Percentiles rank a stretch among this genome's conserved stretches.
Evolutionary conservation across 208 protist genomes (phyloP).

Genomic region (Acanthamoeba quina): DNA sequence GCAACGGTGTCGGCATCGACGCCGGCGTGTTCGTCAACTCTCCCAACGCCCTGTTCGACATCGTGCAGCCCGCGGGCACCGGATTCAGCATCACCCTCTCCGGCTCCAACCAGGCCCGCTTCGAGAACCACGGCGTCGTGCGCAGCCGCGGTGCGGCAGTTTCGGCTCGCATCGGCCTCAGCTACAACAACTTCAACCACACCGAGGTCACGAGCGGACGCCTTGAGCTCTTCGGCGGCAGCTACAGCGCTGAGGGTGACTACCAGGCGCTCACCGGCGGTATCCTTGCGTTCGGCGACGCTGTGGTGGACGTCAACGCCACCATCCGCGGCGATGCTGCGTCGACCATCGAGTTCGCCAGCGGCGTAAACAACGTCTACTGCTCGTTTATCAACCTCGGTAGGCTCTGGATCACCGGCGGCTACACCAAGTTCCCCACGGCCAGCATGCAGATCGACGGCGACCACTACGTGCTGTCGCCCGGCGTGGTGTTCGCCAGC

Average conservation of each 20-base stretch:
- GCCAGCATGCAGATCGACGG: conserved; percentile 20
- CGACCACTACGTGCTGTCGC: conserved; percentile 50
- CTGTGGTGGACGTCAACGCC: conserved; percentile 27
- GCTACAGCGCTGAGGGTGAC: conserved; percentile 53
- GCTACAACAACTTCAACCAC: conserved; percentile 52
- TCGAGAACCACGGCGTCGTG: conserved; percentile 25
- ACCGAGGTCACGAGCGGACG: conserved; percentile 11
- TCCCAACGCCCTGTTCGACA: conserved; percentile 27
- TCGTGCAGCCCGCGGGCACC: conserved; percentile 38
- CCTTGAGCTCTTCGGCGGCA: conserved; percentile 47
- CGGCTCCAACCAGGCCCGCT: not conserved
- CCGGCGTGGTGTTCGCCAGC: not conserved
- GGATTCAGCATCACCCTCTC: conserved; percentile 1
- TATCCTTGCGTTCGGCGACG: conserved; percentile 54
- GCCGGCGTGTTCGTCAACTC: conserved; percentile 64
- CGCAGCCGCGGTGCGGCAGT: conserved; percentile 26
- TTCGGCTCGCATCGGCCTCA: not conserved
- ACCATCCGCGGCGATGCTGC: conserved; percentile 27
- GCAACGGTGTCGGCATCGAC: conserved; percentile 39
- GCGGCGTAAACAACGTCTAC: conserved; percentile 42
- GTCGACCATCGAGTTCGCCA: conserved; percentile 63
- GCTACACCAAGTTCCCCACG: conserved; percentile 60
- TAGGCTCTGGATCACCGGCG: conserved; percentile 30
- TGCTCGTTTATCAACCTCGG: conserved; percentile 58
- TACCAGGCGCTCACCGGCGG: conserved; percentile 57